phyloP scores from a whole-genome alignment of 805 yeast genomes.

The Starmerella floris region DNA sequence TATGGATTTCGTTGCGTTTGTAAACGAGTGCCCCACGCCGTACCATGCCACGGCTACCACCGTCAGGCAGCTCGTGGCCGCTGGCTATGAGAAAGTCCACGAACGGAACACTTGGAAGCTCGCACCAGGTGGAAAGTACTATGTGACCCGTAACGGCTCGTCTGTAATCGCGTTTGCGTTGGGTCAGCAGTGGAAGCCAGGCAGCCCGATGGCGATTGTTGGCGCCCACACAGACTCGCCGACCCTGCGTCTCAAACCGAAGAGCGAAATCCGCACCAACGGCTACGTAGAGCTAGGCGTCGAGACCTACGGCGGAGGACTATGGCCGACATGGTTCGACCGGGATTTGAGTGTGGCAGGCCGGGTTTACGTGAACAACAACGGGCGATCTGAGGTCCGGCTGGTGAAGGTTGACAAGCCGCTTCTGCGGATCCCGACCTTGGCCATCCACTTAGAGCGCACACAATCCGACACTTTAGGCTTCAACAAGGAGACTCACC shows the following conservation, averaged over 20 bases:
- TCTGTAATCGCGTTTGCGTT: conserved; percentile 78
- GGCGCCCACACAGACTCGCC: conserved; percentile 98
- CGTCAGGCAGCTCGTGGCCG: conserved; percentile 37
- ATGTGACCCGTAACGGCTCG: conserved; percentile 78
- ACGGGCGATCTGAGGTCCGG: conserved; percentile 39
- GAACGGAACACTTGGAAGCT: conserved; percentile 62
- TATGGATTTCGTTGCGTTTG: conserved; percentile 33
- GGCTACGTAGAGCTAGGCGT: conserved; percentile 77
- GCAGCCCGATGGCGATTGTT: conserved; percentile 72
- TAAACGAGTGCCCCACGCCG: conserved; percentile 83
- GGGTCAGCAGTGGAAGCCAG: conserved; percentile 59
- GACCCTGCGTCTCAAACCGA: conserved; percentile 76
- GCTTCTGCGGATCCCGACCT: conserved; percentile 76
- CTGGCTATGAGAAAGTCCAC: conserved; percentile 61
- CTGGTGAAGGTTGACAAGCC: conserved; percentile 75
- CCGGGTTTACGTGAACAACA: conserved; percentile 55
- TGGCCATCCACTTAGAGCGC: conserved; percentile 83
- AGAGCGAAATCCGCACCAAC: conserved; percentile 48
- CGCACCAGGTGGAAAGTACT: conserved; percentile 51
- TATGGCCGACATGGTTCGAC: conserved; percentile 96
- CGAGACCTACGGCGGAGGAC: conserved; percentile 89
- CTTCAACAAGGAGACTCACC: conserved; percentile 75
- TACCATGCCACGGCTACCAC: conserved; percentile 75
- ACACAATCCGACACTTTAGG: conserved; percentile 59
- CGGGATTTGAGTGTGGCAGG: conserved; percentile 88